Base-by-base conservation (phyloP, 768 basidiomycete genomes). In the Amanita brunnescens region DNA sequence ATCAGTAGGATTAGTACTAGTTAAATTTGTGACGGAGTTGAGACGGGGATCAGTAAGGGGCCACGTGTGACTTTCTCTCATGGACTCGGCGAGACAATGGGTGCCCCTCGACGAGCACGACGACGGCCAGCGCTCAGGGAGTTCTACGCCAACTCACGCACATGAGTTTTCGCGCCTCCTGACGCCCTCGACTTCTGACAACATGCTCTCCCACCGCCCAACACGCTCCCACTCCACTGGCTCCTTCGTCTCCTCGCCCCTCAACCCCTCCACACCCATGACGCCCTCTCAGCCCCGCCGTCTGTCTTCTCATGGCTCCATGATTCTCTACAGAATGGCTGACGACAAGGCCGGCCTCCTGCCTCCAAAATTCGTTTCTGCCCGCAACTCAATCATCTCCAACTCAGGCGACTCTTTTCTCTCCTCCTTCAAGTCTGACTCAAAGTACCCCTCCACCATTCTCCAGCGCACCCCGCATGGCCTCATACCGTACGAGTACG, bases 361-460 rank as follows among this genome's bases (percentile, higher is more conserved):
- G 2, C 79, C 72, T 2, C 66, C 67, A 2, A 45, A 50, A 18
- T 50, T 58, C 14, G 55, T 58, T 23, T 57, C 61, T 7, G 63
- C 63, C 18, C 59, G 69, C 3, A 61, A 64, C 29, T 68, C 65
- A 21, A 53, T 69, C 16, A 50, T 66, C 10, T 72, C 73, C 1
- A 59, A 57, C 0, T 69, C 68, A 2, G 66, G 63, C 6, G 67
- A 70, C 42, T 69, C 80, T 4, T 62, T n/a, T n/a, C n/a, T n/a
- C n/a, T n/a, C n/a, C n/a, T n/a, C n/a, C n/a, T n/a, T n/a, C n/a
- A n/a, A 79, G 16, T 69, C 68, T 18, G 80, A 84, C 39, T 83
- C 81, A 8, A 87, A 87, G 62, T 89, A 85, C 61, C 86, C 86
- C 1, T n/a, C n/a, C n/a, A n/a, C n/a, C n/a, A n/a, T n/a, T n/a